Conservation (phyloP, 2,329 filamentous ascomycete genomes). For the Cladosporium sp. region DNA sequence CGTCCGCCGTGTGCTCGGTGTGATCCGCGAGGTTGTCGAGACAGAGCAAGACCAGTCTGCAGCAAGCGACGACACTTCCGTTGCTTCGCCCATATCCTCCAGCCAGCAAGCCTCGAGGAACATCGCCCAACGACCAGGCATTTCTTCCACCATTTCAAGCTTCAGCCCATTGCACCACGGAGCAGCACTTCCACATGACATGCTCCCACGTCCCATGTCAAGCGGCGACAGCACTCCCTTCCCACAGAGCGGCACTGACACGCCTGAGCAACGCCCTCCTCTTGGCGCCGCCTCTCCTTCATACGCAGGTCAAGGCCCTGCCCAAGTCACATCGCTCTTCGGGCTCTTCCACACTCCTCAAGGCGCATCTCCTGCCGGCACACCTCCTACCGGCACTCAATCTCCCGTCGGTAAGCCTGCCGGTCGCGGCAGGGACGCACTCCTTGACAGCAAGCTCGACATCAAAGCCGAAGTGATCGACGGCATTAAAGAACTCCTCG, state of each 20-base stretch:
- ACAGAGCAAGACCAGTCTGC: constrained; percentile 60
- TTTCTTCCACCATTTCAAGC: constrained; percentile 40
- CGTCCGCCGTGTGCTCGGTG: constrained; percentile 78
- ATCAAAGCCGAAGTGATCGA: constrained; percentile 87
- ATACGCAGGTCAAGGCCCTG: constrained; percentile 47
- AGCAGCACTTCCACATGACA: constrained; percentile 25
- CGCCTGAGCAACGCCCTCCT: constrained; percentile 49
- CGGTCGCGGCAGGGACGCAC: constrained; percentile 34
- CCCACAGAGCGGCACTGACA: neutral
- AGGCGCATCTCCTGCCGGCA: constrained; percentile 40
- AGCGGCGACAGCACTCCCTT: constrained; percentile 8
- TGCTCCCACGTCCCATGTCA: constrained; percentile 13
- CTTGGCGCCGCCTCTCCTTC: constrained; percentile 57
- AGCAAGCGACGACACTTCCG: constrained; percentile 60
- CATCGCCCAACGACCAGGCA: constrained; percentile 14
- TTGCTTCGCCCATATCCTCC: constrained; percentile 44
- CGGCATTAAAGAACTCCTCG: constrained; percentile 91
- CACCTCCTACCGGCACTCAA: constrained; percentile 45
- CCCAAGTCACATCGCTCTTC: constrained; percentile 69
- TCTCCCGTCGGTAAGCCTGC: constrained; percentile 23
- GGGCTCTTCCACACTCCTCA: constrained; percentile 73
- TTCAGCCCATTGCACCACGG: constrained; percentile 46
- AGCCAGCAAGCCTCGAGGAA: constrained; percentile 21
- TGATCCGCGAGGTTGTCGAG: constrained; percentile 87
- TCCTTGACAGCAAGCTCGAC: constrained; percentile 49